Evolutionary conservation across 2,329 filamentous ascomycete species (phyloP), one percentile per base, ranked within the genome.

Genomic region (Grosmannia huntii): DNA sequence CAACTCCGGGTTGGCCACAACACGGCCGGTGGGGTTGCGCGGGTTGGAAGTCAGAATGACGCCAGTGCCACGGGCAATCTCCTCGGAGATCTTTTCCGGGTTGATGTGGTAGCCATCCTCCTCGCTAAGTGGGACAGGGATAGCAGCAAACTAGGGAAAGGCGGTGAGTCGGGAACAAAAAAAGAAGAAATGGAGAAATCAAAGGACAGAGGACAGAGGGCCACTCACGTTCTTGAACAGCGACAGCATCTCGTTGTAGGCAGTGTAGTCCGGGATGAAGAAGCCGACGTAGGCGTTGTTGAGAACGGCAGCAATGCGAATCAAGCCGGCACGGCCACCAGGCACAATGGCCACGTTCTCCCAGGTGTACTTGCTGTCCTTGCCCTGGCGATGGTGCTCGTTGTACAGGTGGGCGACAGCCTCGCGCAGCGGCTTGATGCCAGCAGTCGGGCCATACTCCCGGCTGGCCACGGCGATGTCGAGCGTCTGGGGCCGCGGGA

Each of bases 261-360:
- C 92, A 3, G 91, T 96, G 75, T 96, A 96, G 71, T 96, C 88
- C 52, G 89, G 89, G 68, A 95, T 89, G 73, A 95, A 96, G 80
- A 96, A 96, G 49, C 87, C 89, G 62, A 96, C 78, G 68, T 95
- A 95, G 58, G 90, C 86, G 70, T 95, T 95, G 63, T 92, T 92
- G 65, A 97, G 75, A 6, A 97, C 90, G 56, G 92, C 92, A 23
- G 92, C 92, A 69, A 97, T 96, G 65, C 92, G 84, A 70, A 96
- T 96, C 73, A 97, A 76, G 54, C 92, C 92, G 38, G 92, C 92
- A 66, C 92, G 84, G 46, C 92, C 92, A 71, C 91, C 91, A 52
- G 92, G 92, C 4, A 97, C 92, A 69, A 97, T 95, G 70, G 89
- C 91, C 21, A 96, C 92, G 71, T 97, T 97, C 77, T 97, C 92